Evolutionary conservation across 495 filamentous ascomycete genomes (phyloP), one percentile per base, ranked within the genome.

Genomic region (Penicillium manginii): DNA sequence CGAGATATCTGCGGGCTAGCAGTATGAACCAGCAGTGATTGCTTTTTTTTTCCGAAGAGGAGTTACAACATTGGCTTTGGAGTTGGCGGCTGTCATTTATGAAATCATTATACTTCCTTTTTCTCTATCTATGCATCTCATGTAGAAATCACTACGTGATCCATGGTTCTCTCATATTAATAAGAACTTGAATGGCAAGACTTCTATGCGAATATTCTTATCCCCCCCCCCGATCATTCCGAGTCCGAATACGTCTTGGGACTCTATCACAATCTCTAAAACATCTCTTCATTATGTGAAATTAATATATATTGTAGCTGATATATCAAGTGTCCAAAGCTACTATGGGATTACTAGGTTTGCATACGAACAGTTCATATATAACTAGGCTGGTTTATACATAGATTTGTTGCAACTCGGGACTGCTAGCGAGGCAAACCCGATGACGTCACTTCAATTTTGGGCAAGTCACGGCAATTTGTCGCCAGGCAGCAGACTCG

Each of bases 1-100:
- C 73, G 18, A 70, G 78, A 55, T 83, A 82, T 58, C 35, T 83
- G 58, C 73, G 71, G 39, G 68, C 73, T 3, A 74, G 63, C 65
- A 69, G 69, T 45, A 68, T 77, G 51, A 72, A 74, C 43, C 59
- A 64, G 43, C 71, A 59, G 73, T 54, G 39, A 45, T 47, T 54
- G 45, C 22, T 47, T n/a, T 47, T 47, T 50, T 14, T 21, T 37
- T 33, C 40, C 46, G 22, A 26, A 60, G 37, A 54, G 54, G 57
- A 45, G 49, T 61, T 63, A 66, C 62, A 22, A 51, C 21, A 42
- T 47, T 32, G 45, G 45, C 11, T 47, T 47, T n/a, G 45, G 45
- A 23, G 45, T 47, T 47, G 45, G 45, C 5, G 45, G 45, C 22
- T 29, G 18, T 22, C 45, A 47, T 26, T 19, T 7, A 11, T 47